Percentiles rank a stretch among this genome's conserved stretches.
Evolutionary conservation across 306 rosid species (phyloP).

Genomic region (Rosa rugosa): DNA sequence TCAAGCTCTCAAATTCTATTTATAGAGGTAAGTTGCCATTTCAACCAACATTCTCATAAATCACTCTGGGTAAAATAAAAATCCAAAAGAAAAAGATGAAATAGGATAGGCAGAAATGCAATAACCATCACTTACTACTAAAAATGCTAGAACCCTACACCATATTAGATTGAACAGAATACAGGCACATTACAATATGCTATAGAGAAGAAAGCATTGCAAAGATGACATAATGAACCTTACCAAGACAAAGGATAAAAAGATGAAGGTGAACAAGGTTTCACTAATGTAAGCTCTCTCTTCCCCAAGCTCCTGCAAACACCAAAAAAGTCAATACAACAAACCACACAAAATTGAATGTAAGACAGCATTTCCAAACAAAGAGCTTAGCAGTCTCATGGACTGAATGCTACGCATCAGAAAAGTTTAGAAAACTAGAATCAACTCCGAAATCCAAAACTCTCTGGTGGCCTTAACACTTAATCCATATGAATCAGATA

Average conservation of each 20-base stretch:
- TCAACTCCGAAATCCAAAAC: too few relatives aligned
- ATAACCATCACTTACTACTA: conserved; percentile 70
- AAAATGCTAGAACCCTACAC: conserved; percentile 96
- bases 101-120: conserved; percentile 10
- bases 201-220: neutral
- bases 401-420: too few relatives aligned
- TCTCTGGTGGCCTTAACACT: too few relatives aligned
- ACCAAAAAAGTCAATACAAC: conserved; percentile 8
- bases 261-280: conserved; percentile 72
- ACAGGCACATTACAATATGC: neutral
- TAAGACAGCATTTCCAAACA: conserved; percentile 18
- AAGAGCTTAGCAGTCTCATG: too few relatives aligned
- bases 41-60: neutral
- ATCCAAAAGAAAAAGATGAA: conserved; percentile 1
- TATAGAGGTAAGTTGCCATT: neutral
- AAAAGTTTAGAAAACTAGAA: too few relatives aligned
- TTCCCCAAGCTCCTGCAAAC: conserved; percentile 79
- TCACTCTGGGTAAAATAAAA: neutral
- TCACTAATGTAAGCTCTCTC: conserved; percentile 92
- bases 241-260: conserved; percentile 81
- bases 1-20: neutral
- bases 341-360: conserved; percentile 19
- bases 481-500: too few relatives aligned
- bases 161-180: conserved; percentile 44
- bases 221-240: conserved; percentile 28